A percentile compares a stretch with the other conserved stretches of the same genome.
Evolutionary conservation across 2,329 filamentous ascomycete genomes (phyloP).

Genomic region (Chaetomium sp.): DNA sequence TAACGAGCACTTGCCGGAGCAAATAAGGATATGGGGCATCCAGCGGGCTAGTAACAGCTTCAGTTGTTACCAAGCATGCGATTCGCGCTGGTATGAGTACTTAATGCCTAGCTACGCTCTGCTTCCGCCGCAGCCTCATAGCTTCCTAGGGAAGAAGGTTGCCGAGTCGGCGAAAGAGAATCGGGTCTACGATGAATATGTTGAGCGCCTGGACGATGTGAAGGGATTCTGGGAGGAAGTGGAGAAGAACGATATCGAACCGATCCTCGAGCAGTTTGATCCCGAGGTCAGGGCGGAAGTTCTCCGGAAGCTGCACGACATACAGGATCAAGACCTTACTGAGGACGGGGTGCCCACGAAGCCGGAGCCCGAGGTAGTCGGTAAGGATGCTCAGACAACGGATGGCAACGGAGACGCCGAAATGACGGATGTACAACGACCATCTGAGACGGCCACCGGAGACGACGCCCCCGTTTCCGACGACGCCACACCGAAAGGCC

Average conservation of each 20-base stretch:
- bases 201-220: conserved; percentile 67
- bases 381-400: conserved; percentile 1
- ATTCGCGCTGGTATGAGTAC: conserved; percentile 96
- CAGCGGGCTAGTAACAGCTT: conserved; percentile 84
- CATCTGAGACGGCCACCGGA: neutral
- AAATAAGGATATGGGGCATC: conserved; percentile 94
- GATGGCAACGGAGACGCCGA: neutral
- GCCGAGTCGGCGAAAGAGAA: conserved; percentile 69
- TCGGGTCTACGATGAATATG: conserved; percentile 62
- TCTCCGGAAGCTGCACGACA: conserved; percentile 51
- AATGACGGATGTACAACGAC: neutral
- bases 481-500: neutral
- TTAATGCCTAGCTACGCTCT: conserved; percentile 90
- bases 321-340: conserved; percentile 25
- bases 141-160: conserved; percentile 77
- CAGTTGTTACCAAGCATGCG: conserved; percentile 90
- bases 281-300: conserved; percentile 58
- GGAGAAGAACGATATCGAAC: conserved; percentile 75
- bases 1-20: conserved; percentile 74
- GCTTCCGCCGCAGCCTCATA: conserved; percentile 83
- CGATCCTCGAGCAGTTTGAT: conserved; percentile 55
- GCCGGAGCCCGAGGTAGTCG: conserved; percentile 4
- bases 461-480: neutral
- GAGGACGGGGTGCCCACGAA: conserved; percentile 13
- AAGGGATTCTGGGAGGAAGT: conserved; percentile 74